Conservation (phyloP, 1,284 basidiomycete species). For the Tylopilus sp. region DNA sequence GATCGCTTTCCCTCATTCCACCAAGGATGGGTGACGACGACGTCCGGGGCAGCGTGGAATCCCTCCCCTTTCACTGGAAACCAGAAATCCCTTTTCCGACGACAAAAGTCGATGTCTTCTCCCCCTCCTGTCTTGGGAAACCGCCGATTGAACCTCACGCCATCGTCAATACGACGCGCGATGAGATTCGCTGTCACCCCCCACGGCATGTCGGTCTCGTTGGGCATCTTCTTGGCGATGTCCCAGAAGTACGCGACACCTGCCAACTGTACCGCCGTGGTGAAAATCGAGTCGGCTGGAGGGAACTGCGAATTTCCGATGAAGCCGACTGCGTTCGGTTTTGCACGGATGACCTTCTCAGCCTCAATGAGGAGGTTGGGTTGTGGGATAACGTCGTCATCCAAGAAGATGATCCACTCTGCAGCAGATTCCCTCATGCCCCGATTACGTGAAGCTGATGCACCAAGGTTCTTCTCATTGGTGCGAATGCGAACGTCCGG, state of each 20-base stretch:
- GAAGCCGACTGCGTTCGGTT: slow-evolving; percentile 51
- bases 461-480: slow-evolving; percentile 24
- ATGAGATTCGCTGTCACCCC: slow-evolving; percentile 61
- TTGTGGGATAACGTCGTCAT: slow-evolving; percentile 53
- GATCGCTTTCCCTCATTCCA: slow-evolving; percentile 49
- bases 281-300: slow-evolving; percentile 45
- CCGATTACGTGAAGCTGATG: slow-evolving; percentile 38
- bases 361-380: slow-evolving; percentile 43
- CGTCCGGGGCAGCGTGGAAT: slow-evolving; percentile 47
- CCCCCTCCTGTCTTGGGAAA: slow-evolving; percentile 65
- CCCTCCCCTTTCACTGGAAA: slow-evolving; percentile 37
- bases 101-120: slow-evolving; percentile 60
- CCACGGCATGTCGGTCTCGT: slow-evolving; percentile 49
- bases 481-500: slow-evolving; percentile 28
- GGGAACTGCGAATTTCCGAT: slow-evolving; percentile 52
- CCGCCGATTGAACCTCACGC: slow-evolving; percentile 40
- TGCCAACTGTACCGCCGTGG: slow-evolving; percentile 50
- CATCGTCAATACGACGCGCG: slow-evolving; percentile 44
- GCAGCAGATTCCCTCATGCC: slow-evolving; percentile 30
- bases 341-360: slow-evolving; percentile 44
- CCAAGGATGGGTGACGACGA: slow-evolving; percentile 53
- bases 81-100: slow-evolving; percentile 43
- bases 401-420: slow-evolving; percentile 44
- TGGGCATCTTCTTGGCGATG: slow-evolving; percentile 48
- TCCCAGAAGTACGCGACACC: slow-evolving; percentile 62